Base-by-base conservation (phyloP, 768 basidiomycete genomes). In the Suillus americanus region DNA sequence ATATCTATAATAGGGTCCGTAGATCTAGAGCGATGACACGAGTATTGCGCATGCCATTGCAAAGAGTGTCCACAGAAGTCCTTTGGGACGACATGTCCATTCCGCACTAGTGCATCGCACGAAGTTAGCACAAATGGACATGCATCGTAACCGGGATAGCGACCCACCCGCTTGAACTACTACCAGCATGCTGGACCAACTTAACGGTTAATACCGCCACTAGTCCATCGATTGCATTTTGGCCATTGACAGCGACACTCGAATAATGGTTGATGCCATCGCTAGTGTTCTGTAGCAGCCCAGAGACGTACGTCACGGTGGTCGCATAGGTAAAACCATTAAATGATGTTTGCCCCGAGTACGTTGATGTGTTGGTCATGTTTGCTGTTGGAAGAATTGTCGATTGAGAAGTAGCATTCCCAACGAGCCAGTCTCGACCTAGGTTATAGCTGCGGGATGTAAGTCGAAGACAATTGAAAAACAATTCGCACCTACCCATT, bases 401-500 rank as follows among this genome's bases (percentile, higher is more conserved):
- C 12, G 75, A 69, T 56, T 81, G 78, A 25, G 77, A 73, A 0
- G 94, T 95, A 28, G 91, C 88, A 72, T 95, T 95, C 25, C 91
- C 92, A 30, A 96, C 79, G n/a, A 97, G 78, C 82, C 86, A 90
- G 72, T 97, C 94, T 30, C 95, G 89, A 14, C 89, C 94, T 37
- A 90, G 79, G 72, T 95, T 89, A 75, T 96, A 89, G 8, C 87
- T 85, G 23, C n/a, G 30, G 13, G 35, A 25, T 28, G 20, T 51
- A 61, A 41, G 59, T 43, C 5, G 12, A 37, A 37, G 48, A 30
- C 35, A 14, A 5, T 7, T 41, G 33, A 4, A 35, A 25, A 25
- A 13, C 30, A 20, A 28, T 23, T 16, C 16, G 55, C 9, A 71
- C 78, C 23, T 37, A 94, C 75, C 94, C 94, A 64, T 95, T 84